phyloP scores from a whole-genome alignment of 257 asterid genomes.

The Solanum peruvianum region DNA sequence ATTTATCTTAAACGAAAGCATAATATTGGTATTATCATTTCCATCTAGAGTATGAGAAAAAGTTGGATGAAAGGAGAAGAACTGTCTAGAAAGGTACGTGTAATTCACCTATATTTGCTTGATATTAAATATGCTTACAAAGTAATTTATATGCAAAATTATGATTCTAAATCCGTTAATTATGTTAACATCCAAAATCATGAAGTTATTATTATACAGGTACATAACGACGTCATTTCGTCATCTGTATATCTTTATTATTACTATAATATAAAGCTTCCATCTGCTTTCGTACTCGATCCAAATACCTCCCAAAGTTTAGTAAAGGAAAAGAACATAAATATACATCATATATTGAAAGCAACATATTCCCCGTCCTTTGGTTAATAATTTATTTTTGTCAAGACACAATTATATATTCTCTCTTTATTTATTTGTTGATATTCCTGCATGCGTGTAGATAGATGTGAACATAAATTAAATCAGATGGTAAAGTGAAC shows the following conservation, averaged over 20 bases:
- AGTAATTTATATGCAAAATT: neutral
- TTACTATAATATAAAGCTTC: conserved; percentile 4
- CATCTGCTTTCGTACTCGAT: conserved; percentile 12
- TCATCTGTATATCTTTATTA: neutral
- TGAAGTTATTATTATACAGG: neutral
- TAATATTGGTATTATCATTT: neutral
- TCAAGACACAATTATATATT: neutral
- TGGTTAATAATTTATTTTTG: neutral
- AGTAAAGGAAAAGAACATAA: conserved; percentile 6
- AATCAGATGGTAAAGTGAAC: neutral
- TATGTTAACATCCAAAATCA: neutral
- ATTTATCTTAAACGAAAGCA: too few relatives aligned
- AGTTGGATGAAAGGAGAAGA: neutral
- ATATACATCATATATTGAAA: conserved; percentile 8
- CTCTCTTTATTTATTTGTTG: neutral
- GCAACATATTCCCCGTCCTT: conserved; percentile 24
- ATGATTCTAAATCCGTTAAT: neutral
- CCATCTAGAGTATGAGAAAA: neutral
- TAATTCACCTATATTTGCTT: neutral
- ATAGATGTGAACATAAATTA: neutral
- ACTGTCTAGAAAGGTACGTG: neutral
- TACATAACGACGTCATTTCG: conserved; percentile 1
- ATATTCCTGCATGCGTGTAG: neutral
- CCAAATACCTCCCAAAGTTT: conserved; percentile 7
- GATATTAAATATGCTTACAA: too few relatives aligned